A percentile compares a stretch with the other conserved stretches of the same genome.
Conservation (phyloP, 2,329 filamentous ascomycete genomes). For the Cladosporium sp. region DNA sequence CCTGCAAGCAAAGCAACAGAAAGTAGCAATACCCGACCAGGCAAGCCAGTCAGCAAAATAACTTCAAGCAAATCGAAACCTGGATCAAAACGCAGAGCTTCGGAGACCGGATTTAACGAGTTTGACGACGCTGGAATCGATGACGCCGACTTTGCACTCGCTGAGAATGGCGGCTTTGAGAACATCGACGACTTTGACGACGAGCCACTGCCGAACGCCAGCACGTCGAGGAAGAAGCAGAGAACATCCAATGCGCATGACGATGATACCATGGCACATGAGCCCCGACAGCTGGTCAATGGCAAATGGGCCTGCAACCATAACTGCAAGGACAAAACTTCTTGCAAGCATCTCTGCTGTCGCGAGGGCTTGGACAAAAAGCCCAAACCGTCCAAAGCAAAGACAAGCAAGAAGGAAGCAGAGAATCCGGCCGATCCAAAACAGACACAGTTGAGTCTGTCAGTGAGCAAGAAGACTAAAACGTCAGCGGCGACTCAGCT, state of each 20-base stretch:
- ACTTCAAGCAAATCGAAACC: neutral
- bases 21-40: neutral
- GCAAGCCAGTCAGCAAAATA: neutral
- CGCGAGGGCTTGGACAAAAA: constrained; percentile 69
- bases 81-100: constrained; percentile 2
- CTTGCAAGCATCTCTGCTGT: constrained; percentile 73
- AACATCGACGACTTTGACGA: constrained; percentile 55
- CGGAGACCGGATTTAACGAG: constrained; percentile 40
- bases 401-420: constrained; percentile 30
- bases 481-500: neutral
- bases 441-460: constrained; percentile 33
- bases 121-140: constrained; percentile 56
- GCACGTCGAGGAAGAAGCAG: constrained; percentile 21
- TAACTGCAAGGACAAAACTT: constrained; percentile 61
- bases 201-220: constrained; percentile 11
- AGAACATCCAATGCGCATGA: neutral
- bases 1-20: constrained; percentile 29
- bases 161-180: constrained; percentile 47
- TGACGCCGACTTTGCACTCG: constrained; percentile 54
- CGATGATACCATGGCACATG: neutral
- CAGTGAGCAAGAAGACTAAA: constrained; percentile 23
- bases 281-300: constrained; percentile 54
- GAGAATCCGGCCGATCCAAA: constrained; percentile 25
- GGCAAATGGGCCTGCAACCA: constrained; percentile 77
- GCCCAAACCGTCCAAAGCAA: constrained; percentile 49